Conservation (phyloP, 73 alveolate species). For the Blepharisma japonicum region DNA sequence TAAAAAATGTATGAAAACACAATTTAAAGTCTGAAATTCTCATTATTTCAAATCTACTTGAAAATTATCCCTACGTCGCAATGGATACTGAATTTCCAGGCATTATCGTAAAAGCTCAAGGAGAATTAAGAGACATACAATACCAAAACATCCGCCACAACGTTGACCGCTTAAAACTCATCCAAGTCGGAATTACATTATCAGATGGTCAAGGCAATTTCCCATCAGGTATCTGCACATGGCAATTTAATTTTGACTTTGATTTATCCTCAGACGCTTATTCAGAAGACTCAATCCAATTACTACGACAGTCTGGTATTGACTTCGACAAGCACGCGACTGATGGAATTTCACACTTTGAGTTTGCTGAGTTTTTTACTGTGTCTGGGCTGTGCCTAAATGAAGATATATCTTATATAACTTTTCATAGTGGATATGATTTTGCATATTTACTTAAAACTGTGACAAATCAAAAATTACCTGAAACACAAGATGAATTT, state of each 20-base stretch:
- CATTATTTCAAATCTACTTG: slow-evolving; percentile 43
- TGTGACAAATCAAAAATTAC: slow-evolving; percentile 61
- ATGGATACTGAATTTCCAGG: slow-evolving; percentile 79
- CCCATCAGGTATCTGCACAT: slow-evolving; percentile 69
- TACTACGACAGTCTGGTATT: slow-evolving; percentile 67
- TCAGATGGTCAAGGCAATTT: slow-evolving; percentile 68
- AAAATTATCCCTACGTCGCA: slow-evolving; percentile 48
- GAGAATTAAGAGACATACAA: slow-evolving; percentile 29
- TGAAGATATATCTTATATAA: slow-evolving; percentile 73
- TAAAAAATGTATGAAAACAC: slow-evolving; percentile 50
- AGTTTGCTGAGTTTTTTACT: slow-evolving; percentile 68
- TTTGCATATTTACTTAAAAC: slow-evolving; percentile 77
- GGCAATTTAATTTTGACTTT: slow-evolving; percentile 56
- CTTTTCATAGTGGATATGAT: slow-evolving; percentile 86
- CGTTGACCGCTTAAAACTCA: slow-evolving; percentile 74
- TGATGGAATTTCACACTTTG: slow-evolving; percentile 64
- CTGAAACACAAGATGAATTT: slow-evolving; percentile 63
- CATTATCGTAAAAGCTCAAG: slow-evolving; percentile 39
- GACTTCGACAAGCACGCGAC: slow-evolving; percentile 72
- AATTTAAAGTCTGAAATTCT: slow-evolving; percentile 44
- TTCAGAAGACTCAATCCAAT: slow-evolving; percentile 57
- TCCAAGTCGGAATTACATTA: slow-evolving; percentile 79
- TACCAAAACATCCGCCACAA: slow-evolving; percentile 67
- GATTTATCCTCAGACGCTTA: slow-evolving; percentile 41
- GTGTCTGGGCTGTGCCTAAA: slow-evolving; percentile 41